Evolutionary conservation across 2,329 filamentous ascomycete species (phyloP).

Genomic region (Corinectria fuckeliana): DNA sequence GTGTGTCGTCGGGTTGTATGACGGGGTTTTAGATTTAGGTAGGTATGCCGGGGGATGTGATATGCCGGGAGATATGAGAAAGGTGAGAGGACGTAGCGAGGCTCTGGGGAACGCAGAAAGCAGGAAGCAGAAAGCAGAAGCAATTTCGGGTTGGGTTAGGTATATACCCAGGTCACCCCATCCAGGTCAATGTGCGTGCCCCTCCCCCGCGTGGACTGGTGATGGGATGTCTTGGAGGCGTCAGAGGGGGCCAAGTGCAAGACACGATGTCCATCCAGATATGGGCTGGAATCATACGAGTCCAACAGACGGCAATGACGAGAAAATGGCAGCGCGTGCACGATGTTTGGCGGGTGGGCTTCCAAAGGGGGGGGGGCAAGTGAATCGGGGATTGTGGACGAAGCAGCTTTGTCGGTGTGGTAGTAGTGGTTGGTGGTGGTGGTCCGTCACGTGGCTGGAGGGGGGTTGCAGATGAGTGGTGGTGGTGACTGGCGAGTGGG

Average conservation of each 20-base stretch:
- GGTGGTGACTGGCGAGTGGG: conserved; percentile 2
- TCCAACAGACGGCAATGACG: conserved; percentile 5
- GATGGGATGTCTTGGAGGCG: conserved; percentile 25
- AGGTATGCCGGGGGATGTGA: not conserved
- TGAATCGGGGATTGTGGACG: conserved; percentile 14
- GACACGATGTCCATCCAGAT: conserved; percentile 21
- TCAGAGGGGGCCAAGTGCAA: conserved; percentile 25
- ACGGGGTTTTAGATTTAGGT: too few relatives aligned
- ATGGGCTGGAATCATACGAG: conserved; percentile 33
- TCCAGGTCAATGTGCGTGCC: conserved; percentile 29
- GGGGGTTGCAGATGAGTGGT: conserved; percentile 11
- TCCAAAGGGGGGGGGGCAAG: too few relatives aligned
- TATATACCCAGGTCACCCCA: conserved; percentile 30
- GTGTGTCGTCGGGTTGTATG: not conserved
- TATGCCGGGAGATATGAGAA: conserved; percentile 17
- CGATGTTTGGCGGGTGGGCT: conserved; percentile 28
- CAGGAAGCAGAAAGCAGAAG: conserved; percentile 22
- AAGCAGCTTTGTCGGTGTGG: conserved; percentile 36
- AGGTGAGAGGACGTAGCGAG: conserved; percentile 12
- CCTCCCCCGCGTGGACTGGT: conserved; percentile 38
- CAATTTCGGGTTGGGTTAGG: conserved; percentile 32
- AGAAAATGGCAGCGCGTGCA: conserved; percentile 15
- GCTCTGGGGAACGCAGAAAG: conserved; percentile 29
- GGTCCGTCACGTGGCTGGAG: conserved; percentile 34
- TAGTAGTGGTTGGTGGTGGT: too few relatives aligned